Evolutionary conservation across 2,329 filamentous ascomycete genomes (phyloP).

Genomic region (Fusarium siculi): DNA sequence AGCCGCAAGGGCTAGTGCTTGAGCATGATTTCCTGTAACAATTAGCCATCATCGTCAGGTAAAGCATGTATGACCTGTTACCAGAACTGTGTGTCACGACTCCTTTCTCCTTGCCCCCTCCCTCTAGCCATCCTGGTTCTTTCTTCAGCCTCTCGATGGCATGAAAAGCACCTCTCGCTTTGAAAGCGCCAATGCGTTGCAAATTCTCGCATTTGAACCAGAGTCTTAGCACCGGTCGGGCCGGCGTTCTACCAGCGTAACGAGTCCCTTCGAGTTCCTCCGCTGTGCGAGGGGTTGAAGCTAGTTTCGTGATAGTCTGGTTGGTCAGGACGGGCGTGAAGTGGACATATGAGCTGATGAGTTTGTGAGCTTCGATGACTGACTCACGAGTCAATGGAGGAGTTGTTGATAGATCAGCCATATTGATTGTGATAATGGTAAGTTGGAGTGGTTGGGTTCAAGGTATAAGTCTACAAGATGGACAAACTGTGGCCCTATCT

Average conservation of each 20-base stretch:
- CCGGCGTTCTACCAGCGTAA: slow-evolving; percentile 66
- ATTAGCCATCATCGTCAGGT: background rate
- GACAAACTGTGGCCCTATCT: background rate
- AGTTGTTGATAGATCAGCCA: slow-evolving; percentile 65
- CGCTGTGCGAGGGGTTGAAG: slow-evolving; percentile 73
- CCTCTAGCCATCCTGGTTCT: slow-evolving; percentile 70
- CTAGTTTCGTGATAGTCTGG: slow-evolving; percentile 76
- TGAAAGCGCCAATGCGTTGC: slow-evolving; percentile 92
- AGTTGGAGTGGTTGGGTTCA: background rate
- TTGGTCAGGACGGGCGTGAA: slow-evolving; percentile 85
- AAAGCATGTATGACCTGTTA: slow-evolving; percentile 50
- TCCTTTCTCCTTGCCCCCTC: slow-evolving; percentile 69
- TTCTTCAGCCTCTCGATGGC: slow-evolving; percentile 76
- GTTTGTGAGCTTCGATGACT: slow-evolving; percentile 75
- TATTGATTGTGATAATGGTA: slow-evolving; percentile 40
- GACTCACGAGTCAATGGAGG: slow-evolving; percentile 78
- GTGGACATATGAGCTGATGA: slow-evolving; percentile 82
- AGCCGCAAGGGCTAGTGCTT: slow-evolving; percentile 89
- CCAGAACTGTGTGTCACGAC: slow-evolving; percentile 93
- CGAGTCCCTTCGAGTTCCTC: slow-evolving; percentile 65
- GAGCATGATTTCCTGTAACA: slow-evolving; percentile 85
- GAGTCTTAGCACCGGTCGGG: slow-evolving; percentile 74
- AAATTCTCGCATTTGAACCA: slow-evolving; percentile 98
- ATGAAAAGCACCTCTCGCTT: slow-evolving; percentile 90
- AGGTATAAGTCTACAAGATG: background rate